Evolutionary conservation across 495 filamentous ascomycete genomes (phyloP), one percentile per base, ranked within the genome.

Genomic region (Xylaria intraflava): DNA sequence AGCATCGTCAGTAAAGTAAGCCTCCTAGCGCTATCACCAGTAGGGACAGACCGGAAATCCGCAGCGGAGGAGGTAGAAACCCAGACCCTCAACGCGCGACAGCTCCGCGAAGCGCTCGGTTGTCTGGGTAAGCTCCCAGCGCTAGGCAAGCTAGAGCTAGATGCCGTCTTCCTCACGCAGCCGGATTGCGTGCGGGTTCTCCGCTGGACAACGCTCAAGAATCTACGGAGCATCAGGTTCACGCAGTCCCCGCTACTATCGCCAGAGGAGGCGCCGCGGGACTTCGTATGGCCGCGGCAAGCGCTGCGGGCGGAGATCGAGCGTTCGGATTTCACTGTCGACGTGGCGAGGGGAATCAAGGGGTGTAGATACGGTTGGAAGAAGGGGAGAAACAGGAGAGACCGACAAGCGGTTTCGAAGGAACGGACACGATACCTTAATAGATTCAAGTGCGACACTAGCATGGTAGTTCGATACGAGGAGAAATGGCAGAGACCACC

Each of bases 281-380:
- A 46, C 12, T 53, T 30, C 19, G 49, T 53, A 11, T 53, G 49
- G 49, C 49, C 49, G 12, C 39, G 49, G 0, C 27, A 19, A 19
- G 51, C 39, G 11, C 26, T 44, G n/a, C 41, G 42, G 6, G 17
- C 26, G 33, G 43, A 10, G 8, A 30, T 54, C 14, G 42, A 54
- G 29, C 10, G 19, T 19, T 40, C 26, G 19, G 42, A 40, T 1
- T 39, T 48, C 30, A 36, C 33, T 5, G 14, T 22, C 11, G 22
- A 24, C 24, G 33, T 54, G 11, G 51, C 27, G 1, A 31, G 43
- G 19, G 22, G 43, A 2, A 54, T 48, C 23, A 55, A 42, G 52
- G 35, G 52, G 2, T 24, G 6, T 29, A 14, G 24, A 1, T 35
- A 49, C 23, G 44, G 33, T 3, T 55, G 45, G 52, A 26, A 42